Base-by-base conservation (phyloP, 768 basidiomycete species). In the Clavaria fumosa region DNA sequence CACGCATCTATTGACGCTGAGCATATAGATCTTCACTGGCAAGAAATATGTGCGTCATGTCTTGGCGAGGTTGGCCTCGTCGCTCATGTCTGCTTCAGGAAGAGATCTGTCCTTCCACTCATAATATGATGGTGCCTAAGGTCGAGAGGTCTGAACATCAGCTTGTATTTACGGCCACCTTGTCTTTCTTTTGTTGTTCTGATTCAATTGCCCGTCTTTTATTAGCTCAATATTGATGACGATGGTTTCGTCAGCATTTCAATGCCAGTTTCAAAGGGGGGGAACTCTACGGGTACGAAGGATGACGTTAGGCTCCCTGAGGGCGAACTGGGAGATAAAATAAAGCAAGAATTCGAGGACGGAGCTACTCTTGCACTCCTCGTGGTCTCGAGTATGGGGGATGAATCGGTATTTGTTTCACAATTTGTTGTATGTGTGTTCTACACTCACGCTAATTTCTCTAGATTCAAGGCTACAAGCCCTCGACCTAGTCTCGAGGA, bases 81-180 rank as follows among this genome's bases (percentile, higher is more conserved):
- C 19, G 14, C 36, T 45, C 21, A 39, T 41, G 23, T 22, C 28
- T 14, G 26, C 24, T 44, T 62, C 56, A 86, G 82, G 85, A 89
- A 74, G 85, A 86, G 70, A 84, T 89, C 60, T 85, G 58, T 50
- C 88, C 88, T 52, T 93, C 89, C 55, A 99, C 93, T 58, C 95
- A 99, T 75, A 99, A 99, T 70, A 90, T 99, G 86, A 91, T 96
- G 50, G 93, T 95, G 53, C 93, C 93, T 59, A 84, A 95, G 64
- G 89, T 99, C 56, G 44, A 20, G 34, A 84, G 93, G 58, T 69
- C 64, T 43, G 95, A 99, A 75, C 97, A 78, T 71, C 70, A 79
- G 53, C 78, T 99, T 54, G 83, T 88, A 56, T 53, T 68, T 54
- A 34, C 11, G 19, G n/a, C 32, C 17, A 23, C 40, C 9, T 17